Conservation (phyloP, 2,329 filamentous ascomycete genomes). For the Botrytis fragariae region DNA sequence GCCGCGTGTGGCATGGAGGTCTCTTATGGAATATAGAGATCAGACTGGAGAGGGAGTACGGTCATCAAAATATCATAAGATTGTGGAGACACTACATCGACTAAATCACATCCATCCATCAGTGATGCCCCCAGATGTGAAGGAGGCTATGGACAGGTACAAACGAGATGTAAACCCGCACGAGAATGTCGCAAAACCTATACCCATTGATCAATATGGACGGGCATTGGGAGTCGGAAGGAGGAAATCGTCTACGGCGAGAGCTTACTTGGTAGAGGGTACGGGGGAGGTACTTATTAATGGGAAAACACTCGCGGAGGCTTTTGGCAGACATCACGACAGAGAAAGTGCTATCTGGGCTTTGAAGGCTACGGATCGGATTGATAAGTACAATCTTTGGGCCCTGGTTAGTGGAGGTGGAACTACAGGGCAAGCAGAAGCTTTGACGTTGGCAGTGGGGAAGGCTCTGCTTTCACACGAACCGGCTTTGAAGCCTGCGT, state of each 20-base stretch:
- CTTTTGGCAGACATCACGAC: constrained; percentile 86
- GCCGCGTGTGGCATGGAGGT: constrained; percentile 77
- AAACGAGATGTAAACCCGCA: constrained; percentile 72
- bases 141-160: constrained; percentile 63
- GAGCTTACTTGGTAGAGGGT: constrained; percentile 87
- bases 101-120: constrained; percentile 82
- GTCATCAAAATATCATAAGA: constrained; percentile 72
- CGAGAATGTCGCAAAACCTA: constrained; percentile 60
- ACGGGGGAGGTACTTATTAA: constrained; percentile 89
- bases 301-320: constrained; percentile 76
- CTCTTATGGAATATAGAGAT: constrained; percentile 70
- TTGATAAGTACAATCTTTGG: constrained; percentile 98
- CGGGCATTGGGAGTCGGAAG: constrained; percentile 77
- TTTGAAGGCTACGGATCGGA: constrained; percentile 72
- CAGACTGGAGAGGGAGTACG: constrained; percentile 70
- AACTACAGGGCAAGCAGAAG: constrained; percentile 92
- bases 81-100: constrained; percentile 72
- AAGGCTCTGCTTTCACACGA: constrained; percentile 89
- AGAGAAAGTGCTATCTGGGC: constrained; percentile 93
- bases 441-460: constrained; percentile 83
- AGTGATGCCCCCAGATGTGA: constrained; percentile 69
- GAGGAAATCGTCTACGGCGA: constrained; percentile 83
- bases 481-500: constrained; percentile 80
- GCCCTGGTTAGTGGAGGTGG: constrained; percentile 81
- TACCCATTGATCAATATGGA: constrained; percentile 71